Evolutionary conservation across 805 yeast species (phyloP).

Genomic region (Lipomyces yamanashiensis): DNA sequence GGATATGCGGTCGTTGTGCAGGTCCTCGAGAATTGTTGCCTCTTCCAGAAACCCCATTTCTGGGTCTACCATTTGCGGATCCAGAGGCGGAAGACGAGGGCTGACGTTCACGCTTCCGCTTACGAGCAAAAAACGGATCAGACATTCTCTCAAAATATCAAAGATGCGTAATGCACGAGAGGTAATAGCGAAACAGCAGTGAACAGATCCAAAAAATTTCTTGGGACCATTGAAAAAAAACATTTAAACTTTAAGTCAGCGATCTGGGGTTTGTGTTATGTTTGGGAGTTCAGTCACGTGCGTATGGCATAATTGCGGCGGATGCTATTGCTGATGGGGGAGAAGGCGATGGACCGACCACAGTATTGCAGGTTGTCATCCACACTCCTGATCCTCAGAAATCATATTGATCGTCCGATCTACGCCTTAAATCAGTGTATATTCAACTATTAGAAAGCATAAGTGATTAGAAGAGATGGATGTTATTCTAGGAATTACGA

Average conservation of each 20-base stretch:
- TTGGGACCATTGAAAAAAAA: slow-evolving; percentile 5
- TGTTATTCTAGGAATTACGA: slow-evolving; percentile 82
- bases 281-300: slow-evolving; percentile 7
- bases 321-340: not conserved
- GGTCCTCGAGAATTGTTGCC: slow-evolving; percentile 1
- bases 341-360: slow-evolving; percentile 17
- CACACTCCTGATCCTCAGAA: not conserved
- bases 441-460: not conserved
- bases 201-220: not conserved
- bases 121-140: slow-evolving; percentile 35
- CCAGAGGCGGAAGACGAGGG: not conserved
- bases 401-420: not conserved
- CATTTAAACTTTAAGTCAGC: slow-evolving; percentile 3
- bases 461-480: slow-evolving; percentile 62
- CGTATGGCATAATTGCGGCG: slow-evolving; percentile 9
- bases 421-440: not conserved
- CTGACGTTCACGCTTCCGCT: slow-evolving; percentile 28
- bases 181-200: not conserved
- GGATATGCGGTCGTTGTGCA: slow-evolving; percentile 2
- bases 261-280: not conserved
- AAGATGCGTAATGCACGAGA: not conserved
- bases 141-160: slow-evolving; percentile 20
- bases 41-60: not conserved
- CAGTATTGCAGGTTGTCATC: slow-evolving; percentile 8
- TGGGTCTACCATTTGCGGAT: not conserved